Base-by-base conservation (phyloP, 2,329 filamentous ascomycete genomes). In the Aspergillus unguis region DNA sequence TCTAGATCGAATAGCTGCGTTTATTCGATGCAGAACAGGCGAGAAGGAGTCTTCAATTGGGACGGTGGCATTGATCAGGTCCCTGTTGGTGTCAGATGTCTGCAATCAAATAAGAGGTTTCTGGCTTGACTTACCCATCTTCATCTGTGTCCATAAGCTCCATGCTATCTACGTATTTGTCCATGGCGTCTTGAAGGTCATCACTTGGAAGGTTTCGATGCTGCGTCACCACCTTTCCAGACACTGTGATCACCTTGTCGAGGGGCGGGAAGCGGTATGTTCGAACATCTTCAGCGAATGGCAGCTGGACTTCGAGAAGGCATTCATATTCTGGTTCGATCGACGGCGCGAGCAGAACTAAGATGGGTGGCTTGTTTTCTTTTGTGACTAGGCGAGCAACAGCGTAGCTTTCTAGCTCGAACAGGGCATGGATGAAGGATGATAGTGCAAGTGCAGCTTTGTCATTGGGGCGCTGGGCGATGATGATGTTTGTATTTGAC, bases 231-330 rank as follows among this genome's bases (percentile, higher is more conserved):
- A 82, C 80, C 58, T 89, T 88, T 1, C 92, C 92, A 8, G 85
- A 90, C n/a, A 95, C 81, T 0, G 92, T 96, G 54, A 96, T 75
- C 28, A 97, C 87, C 56, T 84, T 87, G 67, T 96, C 92, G 8
- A 99, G 75, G 0, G 92, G 90, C 5, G 94, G 91, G 60, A 99
- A 99, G 53, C 85, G 87, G 69, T 96, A 97, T n/a, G 81, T 81
- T 33, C 94, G 84, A 44, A 96, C 79, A 65, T 99, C 94, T 75
- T 99, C 94, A 2, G 90, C 86, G 64, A 96, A 99, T 0, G 94
- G 94, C 5, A 97, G 77, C 33, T 94, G 90, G 1, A 95, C 81
- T 65, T 99, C 94, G 57, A 96, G 85, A 2, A 99, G 78, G 62
- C 89, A 92, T 68, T 96, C 92, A 58, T 89, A 84, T 27, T 89